phyloP scores from a whole-genome alignment of 2,329 filamentous ascomycete species.

The Aplosporella prunicola region DNA sequence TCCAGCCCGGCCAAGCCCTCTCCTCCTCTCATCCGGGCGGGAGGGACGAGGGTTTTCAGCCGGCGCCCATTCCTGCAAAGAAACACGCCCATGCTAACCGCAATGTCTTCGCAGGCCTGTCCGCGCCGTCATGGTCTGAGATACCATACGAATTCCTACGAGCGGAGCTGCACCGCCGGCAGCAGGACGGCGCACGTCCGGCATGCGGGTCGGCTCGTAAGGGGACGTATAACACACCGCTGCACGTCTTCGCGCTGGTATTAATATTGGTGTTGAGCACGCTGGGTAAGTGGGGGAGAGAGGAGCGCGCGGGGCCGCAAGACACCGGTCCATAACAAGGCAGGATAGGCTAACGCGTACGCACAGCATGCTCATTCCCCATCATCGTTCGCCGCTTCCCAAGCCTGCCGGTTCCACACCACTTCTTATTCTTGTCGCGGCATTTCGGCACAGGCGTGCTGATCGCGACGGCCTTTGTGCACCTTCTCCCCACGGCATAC shows the following conservation, averaged over 20 bases:
- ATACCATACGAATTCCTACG: constrained; percentile 37
- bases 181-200: constrained; percentile 37
- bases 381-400: constrained; percentile 32
- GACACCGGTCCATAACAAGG: too few species aligned
- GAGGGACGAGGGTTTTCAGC: too few species aligned
- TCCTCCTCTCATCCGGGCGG: too few species aligned
- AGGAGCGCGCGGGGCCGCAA: too few species aligned
- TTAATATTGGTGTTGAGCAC: constrained; percentile 48
- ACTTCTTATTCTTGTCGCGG: constrained; percentile 31
- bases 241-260: constrained; percentile 50
- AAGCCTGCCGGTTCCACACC: constrained; percentile 27
- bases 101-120: too few species aligned
- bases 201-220: constrained; percentile 41
- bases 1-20: too few species aligned
- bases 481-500: constrained; percentile 33
- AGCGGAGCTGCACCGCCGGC: constrained; percentile 41
- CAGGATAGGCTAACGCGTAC: too few species aligned
- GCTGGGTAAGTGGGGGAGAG: constrained; percentile 29
- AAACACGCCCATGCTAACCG: too few species aligned
- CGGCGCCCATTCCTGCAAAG: too few species aligned
- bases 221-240: constrained; percentile 44
- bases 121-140: constrained; percentile 25
- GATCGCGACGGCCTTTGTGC: constrained; percentile 32
- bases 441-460: constrained; percentile 34
- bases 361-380: constrained; percentile 32